Evolutionary conservation across 2,329 filamentous ascomycete genomes (phyloP), one percentile per base, ranked within the genome.

Genomic region (Aciculosporium take): DNA sequence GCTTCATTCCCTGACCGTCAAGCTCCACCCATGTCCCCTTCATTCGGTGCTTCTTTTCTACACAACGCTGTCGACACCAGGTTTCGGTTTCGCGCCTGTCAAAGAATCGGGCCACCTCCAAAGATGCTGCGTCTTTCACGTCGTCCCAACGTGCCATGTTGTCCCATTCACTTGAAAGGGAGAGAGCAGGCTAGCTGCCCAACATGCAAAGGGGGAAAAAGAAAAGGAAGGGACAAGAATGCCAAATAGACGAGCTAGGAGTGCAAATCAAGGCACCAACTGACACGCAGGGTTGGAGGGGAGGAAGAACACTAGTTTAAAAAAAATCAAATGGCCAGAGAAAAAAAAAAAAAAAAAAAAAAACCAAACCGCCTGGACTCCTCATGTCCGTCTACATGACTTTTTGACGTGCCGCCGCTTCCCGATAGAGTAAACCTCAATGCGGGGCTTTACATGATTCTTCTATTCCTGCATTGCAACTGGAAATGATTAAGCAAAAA

Each of bases 351-450:
- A 53, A 35, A 41, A 36, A 43, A 38, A 25, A 42, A 42, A 44
- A 46, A 48, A 46, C 45, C 51, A 53, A 50, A 48, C 56, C 58
- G 53, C 57, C 59, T 57, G 54, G 58, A 62, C 58, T 61, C 60
- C 59, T 56, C n/a, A n/a, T 52, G 51, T 53, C 54, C 56, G 60
- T 61, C 59, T 63, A 63, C 60, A 63, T 63, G 60, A 63, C 48
- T 62, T 63, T n/a, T 61, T 60, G 49, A 46, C 46, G 55, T 48
- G 55, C 59, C 57, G 49, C 52, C 53, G 55, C 54, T 53, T 51
- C 51, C 49, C 31, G 47, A 37, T 34, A 45, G 38, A 32, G 37
- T 35, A 31, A 40, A 56, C 31, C 33, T 55, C 48, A 50, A 46
- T 50, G 52, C 52, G 55, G 54, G 54, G 57, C 59, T 55, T 51